Evolutionary conservation across 2,329 filamentous ascomycete species (phyloP).

Genomic region (Curvularia sp.): DNA sequence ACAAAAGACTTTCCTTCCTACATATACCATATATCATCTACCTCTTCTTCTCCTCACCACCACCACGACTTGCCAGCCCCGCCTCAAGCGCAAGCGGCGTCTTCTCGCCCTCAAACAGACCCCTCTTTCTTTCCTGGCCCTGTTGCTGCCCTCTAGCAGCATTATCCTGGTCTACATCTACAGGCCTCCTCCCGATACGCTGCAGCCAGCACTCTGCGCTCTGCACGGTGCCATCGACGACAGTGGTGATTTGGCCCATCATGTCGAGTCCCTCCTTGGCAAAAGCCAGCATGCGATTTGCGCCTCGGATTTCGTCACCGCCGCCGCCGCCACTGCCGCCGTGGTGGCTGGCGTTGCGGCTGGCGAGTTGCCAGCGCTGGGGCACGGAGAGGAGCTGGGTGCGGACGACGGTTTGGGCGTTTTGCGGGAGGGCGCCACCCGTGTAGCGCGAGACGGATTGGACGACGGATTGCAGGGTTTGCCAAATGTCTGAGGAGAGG

Average conservation of each 20-base stretch:
- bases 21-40: not conserved
- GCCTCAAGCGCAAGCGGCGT: constrained; percentile 21
- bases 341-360: constrained; percentile 53
- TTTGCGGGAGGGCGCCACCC: constrained; percentile 88
- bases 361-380: constrained; percentile 79
- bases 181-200: constrained; percentile 63
- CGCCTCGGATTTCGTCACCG: constrained; percentile 61
- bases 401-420: constrained; percentile 82
- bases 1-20: not conserved
- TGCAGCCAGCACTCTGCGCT: constrained; percentile 94
- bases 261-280: constrained; percentile 92
- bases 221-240: constrained; percentile 86
- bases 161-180: not conserved
- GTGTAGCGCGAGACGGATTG: constrained; percentile 87
- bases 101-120: constrained; percentile 22
- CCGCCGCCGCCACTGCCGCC: constrained; percentile 15
- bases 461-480: constrained; percentile 75
- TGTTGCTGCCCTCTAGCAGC: not conserved
- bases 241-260: constrained; percentile 87
- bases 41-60: constrained; percentile 13
- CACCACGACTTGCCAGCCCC: not conserved
- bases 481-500: constrained; percentile 58
- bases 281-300: constrained; percentile 81
- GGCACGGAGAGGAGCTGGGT: constrained; percentile 85
- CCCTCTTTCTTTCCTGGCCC: not conserved